phyloP scores from a whole-genome alignment of 768 basidiomycete genomes.

The Lactifluus pinguis region DNA sequence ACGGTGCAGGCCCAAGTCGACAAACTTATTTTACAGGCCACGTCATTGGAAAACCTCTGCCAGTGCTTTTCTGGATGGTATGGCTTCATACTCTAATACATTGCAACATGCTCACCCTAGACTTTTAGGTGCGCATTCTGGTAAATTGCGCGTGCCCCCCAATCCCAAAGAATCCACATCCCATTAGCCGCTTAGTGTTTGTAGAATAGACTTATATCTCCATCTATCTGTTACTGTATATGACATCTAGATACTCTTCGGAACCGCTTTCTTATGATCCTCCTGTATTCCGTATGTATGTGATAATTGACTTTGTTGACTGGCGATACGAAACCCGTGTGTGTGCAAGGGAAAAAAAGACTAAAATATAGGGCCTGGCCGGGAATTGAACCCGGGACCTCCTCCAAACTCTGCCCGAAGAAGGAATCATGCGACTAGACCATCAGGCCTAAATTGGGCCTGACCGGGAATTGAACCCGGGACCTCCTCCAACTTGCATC shows the following conservation, averaged over 20 bases:
- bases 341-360: background rate
- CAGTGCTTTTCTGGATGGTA: constrained; percentile 96
- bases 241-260: constrained; percentile 8
- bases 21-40: constrained; percentile 88
- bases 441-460: constrained; percentile 35
- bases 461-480: constrained; percentile 84
- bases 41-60: constrained; percentile 88
- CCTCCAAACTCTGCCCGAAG: constrained; percentile 39
- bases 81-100: constrained; percentile 15
- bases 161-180: background rate
- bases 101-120: background rate
- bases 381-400: constrained; percentile 88
- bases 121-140: constrained; percentile 34
- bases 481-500: constrained; percentile 57
- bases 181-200: background rate
- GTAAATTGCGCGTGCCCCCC: constrained; percentile 19
- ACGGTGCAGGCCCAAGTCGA: constrained; percentile 82
- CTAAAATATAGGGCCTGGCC: constrained; percentile 46
- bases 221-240: constrained; percentile 3
- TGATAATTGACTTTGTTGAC: background rate
- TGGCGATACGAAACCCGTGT: too few relatives aligned
- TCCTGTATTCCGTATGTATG: background rate
- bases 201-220: background rate
- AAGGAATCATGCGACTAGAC: constrained; percentile 20
- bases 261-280: background rate